A percentile compares a stretch with the other conserved stretches of the same genome.
Conservation (phyloP, 768 basidiomycete species). For the Serendipita vermifera region DNA sequence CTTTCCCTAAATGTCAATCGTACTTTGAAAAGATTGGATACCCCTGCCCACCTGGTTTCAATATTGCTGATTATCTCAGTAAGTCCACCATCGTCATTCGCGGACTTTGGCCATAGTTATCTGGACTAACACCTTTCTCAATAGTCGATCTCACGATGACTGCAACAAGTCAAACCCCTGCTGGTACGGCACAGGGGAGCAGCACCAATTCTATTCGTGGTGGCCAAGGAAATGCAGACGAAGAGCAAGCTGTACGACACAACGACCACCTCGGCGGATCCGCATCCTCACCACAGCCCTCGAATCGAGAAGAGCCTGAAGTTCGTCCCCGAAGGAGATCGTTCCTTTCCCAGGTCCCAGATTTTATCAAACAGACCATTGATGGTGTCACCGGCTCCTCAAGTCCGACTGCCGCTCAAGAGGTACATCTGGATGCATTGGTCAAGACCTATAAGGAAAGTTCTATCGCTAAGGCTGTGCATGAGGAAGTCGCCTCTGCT, state of each 20-base stretch:
- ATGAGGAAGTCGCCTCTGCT: conserved; percentile 39
- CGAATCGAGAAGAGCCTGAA: conserved; percentile 37
- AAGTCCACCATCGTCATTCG: conserved; percentile 23
- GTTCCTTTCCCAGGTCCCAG: conserved; percentile 6
- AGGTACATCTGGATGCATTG: neutral
- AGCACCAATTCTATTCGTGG: conserved; percentile 10
- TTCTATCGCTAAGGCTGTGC: conserved; percentile 47
- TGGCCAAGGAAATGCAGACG: conserved; percentile 14
- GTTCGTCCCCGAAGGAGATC: conserved; percentile 36
- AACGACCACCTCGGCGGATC: conserved; percentile 40
- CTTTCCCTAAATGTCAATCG: conserved; percentile 55
- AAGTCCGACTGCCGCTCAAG: neutral
- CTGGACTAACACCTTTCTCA: neutral
- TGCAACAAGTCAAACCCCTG: conserved; percentile 25
- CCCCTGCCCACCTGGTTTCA: conserved; percentile 86
- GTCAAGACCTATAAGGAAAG: conserved; percentile 29
- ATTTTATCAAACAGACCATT: neutral
- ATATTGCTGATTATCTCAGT: conserved; percentile 96
- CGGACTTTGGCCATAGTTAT: conserved; percentile 16
- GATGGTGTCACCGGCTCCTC: neutral
- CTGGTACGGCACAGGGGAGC: conserved; percentile 15
- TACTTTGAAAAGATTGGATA: conserved; percentile 71
- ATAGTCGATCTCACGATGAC: conserved; percentile 35
- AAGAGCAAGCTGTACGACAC: conserved; percentile 32
- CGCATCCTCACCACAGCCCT: conserved; percentile 21